Percentiles rank a stretch among this genome's conserved stretches.
These are phyloP conservation scores for Neonectria magnoliae DNA, from an alignment of 2,329 filamentous ascomycete genomes.

Conservation along the genomic window DNA sequence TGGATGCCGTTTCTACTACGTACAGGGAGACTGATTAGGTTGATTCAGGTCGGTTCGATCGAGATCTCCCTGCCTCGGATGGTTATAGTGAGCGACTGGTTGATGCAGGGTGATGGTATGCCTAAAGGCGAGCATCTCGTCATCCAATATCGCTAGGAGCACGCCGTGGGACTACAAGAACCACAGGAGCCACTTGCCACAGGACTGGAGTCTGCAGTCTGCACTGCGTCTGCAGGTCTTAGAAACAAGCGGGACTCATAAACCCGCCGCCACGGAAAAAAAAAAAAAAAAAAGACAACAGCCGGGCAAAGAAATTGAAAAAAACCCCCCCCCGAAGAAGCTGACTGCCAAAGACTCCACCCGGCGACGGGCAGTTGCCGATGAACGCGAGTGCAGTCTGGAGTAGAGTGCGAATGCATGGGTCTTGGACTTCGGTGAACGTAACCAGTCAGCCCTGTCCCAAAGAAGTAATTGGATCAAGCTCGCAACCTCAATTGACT, in stretches of 20 bases:
- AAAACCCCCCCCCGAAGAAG: conserved; percentile 26
- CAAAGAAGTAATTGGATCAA: conserved; percentile 30
- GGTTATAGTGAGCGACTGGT: conserved; percentile 18
- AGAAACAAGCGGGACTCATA: neutral
- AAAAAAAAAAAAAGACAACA: conserved; percentile 11
- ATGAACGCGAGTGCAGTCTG: conserved; percentile 18
- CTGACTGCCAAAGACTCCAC: conserved; percentile 31
- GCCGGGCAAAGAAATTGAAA: conserved; percentile 16
- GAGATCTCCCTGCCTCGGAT: conserved; percentile 40
- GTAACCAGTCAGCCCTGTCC: conserved; percentile 23
- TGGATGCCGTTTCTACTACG: conserved; percentile 4
- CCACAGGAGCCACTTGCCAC: neutral
- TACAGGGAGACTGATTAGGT: conserved; percentile 28
- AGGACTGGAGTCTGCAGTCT: neutral
- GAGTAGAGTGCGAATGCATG: neutral
- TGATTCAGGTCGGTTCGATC: conserved; percentile 31
- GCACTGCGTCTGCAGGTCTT: neutral
- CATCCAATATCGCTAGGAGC: conserved; percentile 35
- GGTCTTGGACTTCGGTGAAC: conserved; percentile 21
- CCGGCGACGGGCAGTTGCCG: conserved; percentile 1
- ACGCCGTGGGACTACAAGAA: conserved; percentile 9
- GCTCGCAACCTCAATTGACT: conserved; percentile 23
- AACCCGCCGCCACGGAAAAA: conserved; percentile 1
- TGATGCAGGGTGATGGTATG: conserved; percentile 27
- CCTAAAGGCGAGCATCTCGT: conserved; percentile 30